Evolutionary conservation across 2,329 filamentous ascomycete genomes (phyloP), one percentile per base, ranked within the genome.

Genomic region (Thielaviopsis punctulata): DNA sequence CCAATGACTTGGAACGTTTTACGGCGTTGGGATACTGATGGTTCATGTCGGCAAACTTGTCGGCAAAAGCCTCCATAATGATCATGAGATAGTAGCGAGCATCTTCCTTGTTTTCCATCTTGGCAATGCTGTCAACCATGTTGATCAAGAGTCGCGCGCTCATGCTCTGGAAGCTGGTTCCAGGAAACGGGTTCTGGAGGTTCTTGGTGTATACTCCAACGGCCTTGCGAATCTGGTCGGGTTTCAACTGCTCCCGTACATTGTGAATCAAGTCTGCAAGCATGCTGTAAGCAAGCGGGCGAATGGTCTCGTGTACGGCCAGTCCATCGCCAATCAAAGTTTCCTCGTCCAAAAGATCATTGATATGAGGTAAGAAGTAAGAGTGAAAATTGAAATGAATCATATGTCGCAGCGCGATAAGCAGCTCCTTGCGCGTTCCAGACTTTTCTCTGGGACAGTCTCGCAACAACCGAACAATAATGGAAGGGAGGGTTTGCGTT

Each of bases 121-220:
- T 94, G 1, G 89, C 86, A 62, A 98, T 99, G 64, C 87, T 94
- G 61, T 98, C 93, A 0, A 90, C 92, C 87, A 99, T 93, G 64
- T 98, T 99, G 12, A 98, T 72, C 1, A 99, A 72, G 2, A 99
- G 72, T 65, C 96, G 98, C 0, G 92, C 93, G 60, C 92, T 96
- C 92, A 99, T 99, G 0, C 92, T 98, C 66, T 98, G 93, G 63
- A 98, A 98, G 65, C 90, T 98, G 0, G 93, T 96, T 8, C 93
- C 93, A 0, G 92, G 93, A 57, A 95, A 95, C 57, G 86, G 87
- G 64, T 96, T 92, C 62, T 95, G 88, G 21, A 98, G 71, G 61
- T 96, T 96, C 62, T 84, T 87, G 1, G 93, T 96, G 66, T 98
- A 99, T 3, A 98, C 92, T 63, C 95, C 86, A 9, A 98, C 88